These are phyloP conservation scores for Diutina rugosa DNA, from an alignment of 1,139 yeast genomes.

Conservation along the genomic window DNA sequence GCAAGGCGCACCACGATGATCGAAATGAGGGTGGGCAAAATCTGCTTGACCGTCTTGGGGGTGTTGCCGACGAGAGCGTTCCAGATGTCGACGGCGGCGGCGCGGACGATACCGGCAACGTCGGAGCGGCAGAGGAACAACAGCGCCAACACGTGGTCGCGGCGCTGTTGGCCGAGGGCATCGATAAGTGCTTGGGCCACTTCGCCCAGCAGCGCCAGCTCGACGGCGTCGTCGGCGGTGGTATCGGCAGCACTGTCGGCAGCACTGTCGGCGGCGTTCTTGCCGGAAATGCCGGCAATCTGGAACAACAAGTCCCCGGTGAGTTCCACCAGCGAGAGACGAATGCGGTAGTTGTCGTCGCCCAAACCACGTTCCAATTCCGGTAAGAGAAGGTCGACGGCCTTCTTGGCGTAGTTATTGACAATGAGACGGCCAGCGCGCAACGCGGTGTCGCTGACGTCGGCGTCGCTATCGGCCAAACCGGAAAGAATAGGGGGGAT, in stretches of 20 bases:
- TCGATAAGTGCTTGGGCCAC: slow-evolving; percentile 55
- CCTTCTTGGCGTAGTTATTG: slow-evolving; percentile 81
- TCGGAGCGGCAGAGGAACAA: slow-evolving; percentile 92
- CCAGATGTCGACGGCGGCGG: slow-evolving; percentile 94
- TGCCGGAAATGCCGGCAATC: slow-evolving; percentile 78
- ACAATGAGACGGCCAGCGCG: slow-evolving; percentile 91
- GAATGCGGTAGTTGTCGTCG: slow-evolving; percentile 73
- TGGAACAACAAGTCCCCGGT: slow-evolving; percentile 95
- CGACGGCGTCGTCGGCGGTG: slow-evolving; percentile 40
- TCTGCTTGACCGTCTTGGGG: slow-evolving; percentile 91
- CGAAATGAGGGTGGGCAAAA: slow-evolving; percentile 70
- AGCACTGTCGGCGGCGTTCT: slow-evolving; percentile 21
- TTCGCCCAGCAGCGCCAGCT: slow-evolving; percentile 23
- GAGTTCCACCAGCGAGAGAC: slow-evolving; percentile 88
- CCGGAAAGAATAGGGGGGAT: slow-evolving; percentile 88
- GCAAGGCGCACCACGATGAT: slow-evolving; percentile 78
- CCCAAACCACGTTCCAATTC: slow-evolving; percentile 86
- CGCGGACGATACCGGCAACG: slow-evolving; percentile 75
- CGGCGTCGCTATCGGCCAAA: slow-evolving; percentile 80
- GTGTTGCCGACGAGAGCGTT: slow-evolving; percentile 92
- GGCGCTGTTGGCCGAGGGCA: slow-evolving; percentile 75
- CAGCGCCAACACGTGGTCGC: slow-evolving; percentile 74
- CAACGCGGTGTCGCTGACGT: slow-evolving; percentile 78
- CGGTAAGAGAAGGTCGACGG: slow-evolving; percentile 86
- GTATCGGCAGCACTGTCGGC: slow-evolving; percentile 32